These are phyloP conservation scores for Tulasnella sp. DNA, from an alignment of 768 basidiomycete genomes.

Conservation along the genomic window DNA sequence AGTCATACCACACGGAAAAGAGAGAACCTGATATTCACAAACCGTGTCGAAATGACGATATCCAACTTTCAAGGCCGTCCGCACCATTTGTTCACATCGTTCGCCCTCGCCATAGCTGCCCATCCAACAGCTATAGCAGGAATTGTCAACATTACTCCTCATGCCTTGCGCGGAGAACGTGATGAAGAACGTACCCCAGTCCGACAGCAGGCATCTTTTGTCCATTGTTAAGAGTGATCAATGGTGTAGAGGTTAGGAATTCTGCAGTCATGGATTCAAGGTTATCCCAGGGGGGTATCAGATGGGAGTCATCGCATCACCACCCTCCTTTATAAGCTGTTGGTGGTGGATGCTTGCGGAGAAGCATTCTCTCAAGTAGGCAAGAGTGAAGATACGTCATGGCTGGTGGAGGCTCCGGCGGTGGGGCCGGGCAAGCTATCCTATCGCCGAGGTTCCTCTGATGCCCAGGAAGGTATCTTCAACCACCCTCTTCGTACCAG, in stretches of 20 bases:
- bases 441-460: background rate
- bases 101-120: constrained; percentile 22
- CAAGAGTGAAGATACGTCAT: background rate
- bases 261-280: background rate
- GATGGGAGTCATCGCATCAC: background rate
- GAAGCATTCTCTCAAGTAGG: background rate
- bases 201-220: constrained; percentile 72
- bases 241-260: background rate
- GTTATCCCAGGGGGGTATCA: background rate
- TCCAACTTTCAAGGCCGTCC: constrained; percentile 67
- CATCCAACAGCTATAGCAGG: constrained; percentile 45
- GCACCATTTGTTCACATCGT: constrained; percentile 45
- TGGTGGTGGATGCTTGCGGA: background rate
- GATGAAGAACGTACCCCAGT: constrained; percentile 52
- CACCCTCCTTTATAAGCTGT: background rate
- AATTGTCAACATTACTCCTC: background rate
- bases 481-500: too few relatives aligned
- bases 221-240: constrained; percentile 53
- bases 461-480: background rate
- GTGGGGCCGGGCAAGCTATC: background rate
- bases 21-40: constrained; percentile 35
- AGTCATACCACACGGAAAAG: constrained; percentile 33
- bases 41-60: constrained; percentile 88
- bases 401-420: background rate
- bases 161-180: background rate